Evolutionary conservation across 768 basidiomycete species (phyloP).

Genomic region (Dentipellis fragilis): DNA sequence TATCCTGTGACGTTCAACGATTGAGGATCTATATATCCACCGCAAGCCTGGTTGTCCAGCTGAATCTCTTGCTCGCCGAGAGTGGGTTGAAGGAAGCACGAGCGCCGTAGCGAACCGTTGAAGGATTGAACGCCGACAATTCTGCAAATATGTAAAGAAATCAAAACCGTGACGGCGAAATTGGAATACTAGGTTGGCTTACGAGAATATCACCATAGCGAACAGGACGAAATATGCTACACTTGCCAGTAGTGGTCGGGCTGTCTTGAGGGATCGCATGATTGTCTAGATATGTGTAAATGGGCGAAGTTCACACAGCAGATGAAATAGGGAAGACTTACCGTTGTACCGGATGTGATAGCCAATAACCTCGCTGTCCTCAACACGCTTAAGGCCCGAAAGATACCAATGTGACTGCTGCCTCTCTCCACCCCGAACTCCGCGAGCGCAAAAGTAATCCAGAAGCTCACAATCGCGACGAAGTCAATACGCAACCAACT

Average conservation of each 20-base stretch:
- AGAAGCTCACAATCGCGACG: slow-evolving; percentile 77
- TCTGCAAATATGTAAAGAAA: slow-evolving; percentile 23
- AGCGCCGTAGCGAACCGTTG: slow-evolving; percentile 68
- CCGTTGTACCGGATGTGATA: slow-evolving; percentile 87
- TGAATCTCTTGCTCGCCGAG: slow-evolving; percentile 41
- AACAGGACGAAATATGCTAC: slow-evolving; percentile 90
- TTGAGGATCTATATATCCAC: slow-evolving; percentile 62
- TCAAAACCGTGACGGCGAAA: not conserved
- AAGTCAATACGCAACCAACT: slow-evolving; percentile 90
- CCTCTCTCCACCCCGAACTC: slow-evolving; percentile 59
- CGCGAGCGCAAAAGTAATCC: slow-evolving; percentile 73
- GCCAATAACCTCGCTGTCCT: slow-evolving; percentile 75
- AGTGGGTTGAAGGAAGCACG: slow-evolving; percentile 45
- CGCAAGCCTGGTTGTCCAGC: slow-evolving; percentile 55
- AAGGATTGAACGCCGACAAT: slow-evolving; percentile 95
- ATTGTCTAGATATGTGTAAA: slow-evolving; percentile 46
- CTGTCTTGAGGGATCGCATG: slow-evolving; percentile 85
- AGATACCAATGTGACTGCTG: slow-evolving; percentile 68
- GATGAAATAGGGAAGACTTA: slow-evolving; percentile 25
- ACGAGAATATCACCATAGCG: slow-evolving; percentile 85
- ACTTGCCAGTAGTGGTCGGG: slow-evolving; percentile 78
- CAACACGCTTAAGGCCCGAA: slow-evolving; percentile 81
- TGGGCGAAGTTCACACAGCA: not conserved
- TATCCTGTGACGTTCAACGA: slow-evolving; percentile 39
- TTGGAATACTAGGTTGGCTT: slow-evolving; percentile 19